Evolutionary conservation across 2,329 filamentous ascomycete genomes (phyloP), one percentile per base, ranked within the genome.

Genomic region (Fusarium anguioides): DNA sequence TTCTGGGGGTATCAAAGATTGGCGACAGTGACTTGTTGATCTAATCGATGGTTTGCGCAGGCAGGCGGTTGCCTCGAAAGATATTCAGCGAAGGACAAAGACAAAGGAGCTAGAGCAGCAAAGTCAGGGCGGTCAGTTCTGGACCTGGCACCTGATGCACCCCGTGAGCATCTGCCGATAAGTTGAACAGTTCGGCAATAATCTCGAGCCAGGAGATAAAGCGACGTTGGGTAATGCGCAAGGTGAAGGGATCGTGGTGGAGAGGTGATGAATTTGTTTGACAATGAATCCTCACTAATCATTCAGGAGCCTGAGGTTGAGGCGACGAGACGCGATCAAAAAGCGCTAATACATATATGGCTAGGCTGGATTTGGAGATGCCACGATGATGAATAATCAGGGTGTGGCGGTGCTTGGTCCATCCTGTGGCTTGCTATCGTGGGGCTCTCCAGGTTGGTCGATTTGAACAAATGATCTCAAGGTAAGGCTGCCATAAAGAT

Each of bases 141-240:
- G 66, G 72, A 73, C 74, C 75, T 71, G 68, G 71, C 74, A 59
- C 76, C 76, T 70, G 70, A 61, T 66, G 75, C 72, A 76, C 74
- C 74, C 69, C 71, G 71, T 70, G 70, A 68, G 74, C 75, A 75
- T 77, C 73, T 72, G 71, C 61, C 53, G 65, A 68, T 70, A 47
- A 58, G 68, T 68, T 68, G 64, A 51, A 50, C 56, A 66, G 59
- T 63, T 69, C 36, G 48, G 60, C 62, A 58, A 60, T 64, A 41
- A 61, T 60, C 53, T 64, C 55, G 37, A 48, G 55, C 50, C 40
- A 50, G 60, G 60, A 56, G 63, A 67, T 57, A 39, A 35, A 54
- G 62, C 47, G 46, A 59, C 23, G 35, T 55, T 45, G 45, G 44
- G 40, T 33, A 55, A 69, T 60, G 72, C 66, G 72, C 64, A 50